Evolutionary conservation across 345 rosid genomes (phyloP), one percentile per base, ranked within the genome.

Genomic region (Lenwebbia sp.): DNA sequence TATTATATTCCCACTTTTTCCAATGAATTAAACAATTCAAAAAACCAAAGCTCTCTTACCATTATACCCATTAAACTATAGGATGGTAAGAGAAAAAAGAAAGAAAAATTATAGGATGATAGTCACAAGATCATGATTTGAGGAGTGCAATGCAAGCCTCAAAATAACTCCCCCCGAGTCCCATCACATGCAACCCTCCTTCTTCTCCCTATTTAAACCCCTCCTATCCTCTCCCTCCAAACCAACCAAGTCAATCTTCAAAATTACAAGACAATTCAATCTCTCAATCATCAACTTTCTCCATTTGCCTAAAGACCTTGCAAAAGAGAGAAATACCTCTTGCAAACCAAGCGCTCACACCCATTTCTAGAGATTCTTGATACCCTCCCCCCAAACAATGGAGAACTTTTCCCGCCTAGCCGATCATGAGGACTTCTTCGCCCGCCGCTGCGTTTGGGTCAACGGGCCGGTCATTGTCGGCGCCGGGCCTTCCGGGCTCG

Each of bases 381-480:
- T 22, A 53, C 13, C 56, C 56, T 37, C 50, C 33, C 0, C 58
- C 75, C 40, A 17, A 55, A 51, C 30, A 37, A 87, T 87, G 89
- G 89, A 82, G 75, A 87, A 52, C 54, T 54, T 60, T 40, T 62
- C 62, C 85, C 83, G 83, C 23, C 62, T 65, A 33, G 76, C 37
- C 23, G 83, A 82, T 33, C 70, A 54, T 19, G 83, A 81, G 11
- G 49, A 85, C 47, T 44, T 87, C 90, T 47, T 82, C 28, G 37
- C 84, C 60, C 86, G 89, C 51, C 82, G 91, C 40, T 88, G 89
- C 82, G 83, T 92, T 54, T 90, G 86, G 91, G 90, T 92, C 50
- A 92, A 84, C 25, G 93, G 93, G 5, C 91, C 92, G 6, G 89
- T 89, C 52, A 92, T 92, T n/a, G 85, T 92, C 3, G 92, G 92